A percentile compares a stretch with the other conserved stretches of the same genome.
phyloP scores from a whole-genome alignment of 768 basidiomycete genomes.

The Coprinopsis strossmayeri region DNA sequence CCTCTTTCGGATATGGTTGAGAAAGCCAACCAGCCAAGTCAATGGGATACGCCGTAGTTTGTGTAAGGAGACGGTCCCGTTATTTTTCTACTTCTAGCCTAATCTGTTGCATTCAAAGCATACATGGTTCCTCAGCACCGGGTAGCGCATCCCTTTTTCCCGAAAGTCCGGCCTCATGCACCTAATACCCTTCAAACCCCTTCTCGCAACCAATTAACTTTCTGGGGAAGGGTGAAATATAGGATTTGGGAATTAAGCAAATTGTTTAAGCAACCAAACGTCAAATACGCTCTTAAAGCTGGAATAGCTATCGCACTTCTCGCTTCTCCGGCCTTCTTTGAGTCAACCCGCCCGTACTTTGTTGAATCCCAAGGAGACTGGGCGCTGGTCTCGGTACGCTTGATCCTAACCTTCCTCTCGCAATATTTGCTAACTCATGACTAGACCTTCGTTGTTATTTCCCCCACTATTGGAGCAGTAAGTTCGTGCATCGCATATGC shows the following conservation, averaged over 20 bases:
- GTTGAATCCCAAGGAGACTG: conserved; percentile 87
- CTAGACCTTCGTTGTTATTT: conserved; percentile 87
- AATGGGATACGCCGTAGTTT: conserved; percentile 20
- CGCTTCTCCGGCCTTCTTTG: conserved; percentile 85
- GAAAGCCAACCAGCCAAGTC: conserved; percentile 6
- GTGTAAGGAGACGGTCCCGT: conserved; percentile 28
- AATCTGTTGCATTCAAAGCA: conserved; percentile 23
- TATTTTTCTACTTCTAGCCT: background rate
- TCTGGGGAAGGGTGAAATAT: conserved; percentile 59
- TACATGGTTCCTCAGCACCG: conserved; percentile 47
- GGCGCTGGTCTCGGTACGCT: conserved; percentile 83
- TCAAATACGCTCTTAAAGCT: conserved; percentile 84
- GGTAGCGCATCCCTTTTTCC: conserved; percentile 60
- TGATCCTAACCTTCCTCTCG: conserved; percentile 6
- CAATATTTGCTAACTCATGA: background rate
- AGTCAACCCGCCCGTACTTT: conserved; percentile 69
- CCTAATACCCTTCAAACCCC: conserved; percentile 85
- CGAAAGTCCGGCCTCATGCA: conserved; percentile 75
- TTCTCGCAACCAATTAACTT: conserved; percentile 47
- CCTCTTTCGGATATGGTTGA: conserved; percentile 8
- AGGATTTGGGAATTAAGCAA: conserved; percentile 66
- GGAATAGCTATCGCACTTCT: conserved; percentile 79
- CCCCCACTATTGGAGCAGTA: conserved; percentile 83
- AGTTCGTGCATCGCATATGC: conserved; percentile 15
- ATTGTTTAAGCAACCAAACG: conserved; percentile 61